A percentile compares a stretch with the other conserved stretches of the same genome.
Conservation (phyloP, 2,329 filamentous ascomycete species). For the Colletotrichum sp. region DNA sequence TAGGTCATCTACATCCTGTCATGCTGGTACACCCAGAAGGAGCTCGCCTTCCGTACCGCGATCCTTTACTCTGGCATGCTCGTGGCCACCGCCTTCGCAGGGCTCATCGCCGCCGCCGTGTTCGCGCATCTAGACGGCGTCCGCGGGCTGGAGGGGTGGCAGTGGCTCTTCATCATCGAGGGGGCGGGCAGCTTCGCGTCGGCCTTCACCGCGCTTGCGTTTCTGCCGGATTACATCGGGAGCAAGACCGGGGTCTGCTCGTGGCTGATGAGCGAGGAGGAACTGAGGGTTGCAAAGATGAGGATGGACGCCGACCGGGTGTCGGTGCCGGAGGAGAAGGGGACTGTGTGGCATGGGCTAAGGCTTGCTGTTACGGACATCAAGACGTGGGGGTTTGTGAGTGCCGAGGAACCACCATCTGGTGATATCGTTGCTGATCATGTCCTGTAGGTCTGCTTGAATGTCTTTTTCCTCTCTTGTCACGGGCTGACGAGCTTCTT, state of each 20-base stretch:
- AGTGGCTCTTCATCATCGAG: constrained; percentile 74
- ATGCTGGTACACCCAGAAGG: constrained; percentile 20
- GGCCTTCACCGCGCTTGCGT: constrained; percentile 23
- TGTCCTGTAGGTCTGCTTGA: constrained; percentile 15
- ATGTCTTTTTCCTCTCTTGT: constrained; percentile 24
- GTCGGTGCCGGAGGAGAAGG: constrained; percentile 20
- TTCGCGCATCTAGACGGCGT: constrained; percentile 50
- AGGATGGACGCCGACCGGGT: constrained; percentile 25
- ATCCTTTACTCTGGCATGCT: constrained; percentile 22
- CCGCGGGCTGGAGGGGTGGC: constrained; percentile 65
- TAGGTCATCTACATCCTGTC: constrained; percentile 23
- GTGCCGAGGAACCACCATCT: background rate
- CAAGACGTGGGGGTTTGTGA: constrained; percentile 29
- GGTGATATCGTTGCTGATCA: background rate
- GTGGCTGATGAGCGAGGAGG: constrained; percentile 15
- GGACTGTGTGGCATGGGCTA: constrained; percentile 24
- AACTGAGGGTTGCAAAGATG: constrained; percentile 22
- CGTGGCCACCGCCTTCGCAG: constrained; percentile 41
- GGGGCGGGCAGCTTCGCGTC: constrained; percentile 46
- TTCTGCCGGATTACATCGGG: constrained; percentile 28
- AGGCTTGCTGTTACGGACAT: constrained; percentile 26
- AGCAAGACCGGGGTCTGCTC: constrained; percentile 17
- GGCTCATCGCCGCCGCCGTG: constrained; percentile 48
- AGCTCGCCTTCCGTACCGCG: constrained; percentile 15
- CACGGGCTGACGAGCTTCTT: constrained; percentile 31